Evolutionary conservation across 345 rosid species (phyloP).

Genomic region (Stellera chamaejasme): DNA sequence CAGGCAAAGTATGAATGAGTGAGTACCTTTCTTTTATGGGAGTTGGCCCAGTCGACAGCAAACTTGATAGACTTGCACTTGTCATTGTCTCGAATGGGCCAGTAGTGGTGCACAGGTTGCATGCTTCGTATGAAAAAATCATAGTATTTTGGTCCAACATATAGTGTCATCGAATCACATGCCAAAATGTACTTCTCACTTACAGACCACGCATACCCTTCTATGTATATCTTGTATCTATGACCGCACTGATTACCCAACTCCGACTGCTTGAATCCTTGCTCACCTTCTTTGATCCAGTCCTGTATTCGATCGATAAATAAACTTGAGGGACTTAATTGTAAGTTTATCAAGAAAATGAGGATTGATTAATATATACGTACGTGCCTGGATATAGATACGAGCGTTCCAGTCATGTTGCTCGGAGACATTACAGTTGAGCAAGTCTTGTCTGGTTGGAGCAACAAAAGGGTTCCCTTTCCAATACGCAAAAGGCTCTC

Average conservation of each 20-base stretch:
- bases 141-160: slow-evolving; percentile 32
- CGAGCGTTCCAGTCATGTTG: slow-evolving; percentile 79
- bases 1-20: too few relatives aligned
- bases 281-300: slow-evolving; percentile 61
- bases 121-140: slow-evolving; percentile 48
- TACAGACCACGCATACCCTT: slow-evolving; percentile 68
- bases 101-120: slow-evolving; percentile 45
- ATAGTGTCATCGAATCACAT: slow-evolving; percentile 35
- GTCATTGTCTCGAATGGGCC: slow-evolving; percentile 53
- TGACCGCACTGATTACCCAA: slow-evolving; percentile 63
- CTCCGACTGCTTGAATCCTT: slow-evolving; percentile 64
- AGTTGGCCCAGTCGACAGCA: slow-evolving; percentile 80
- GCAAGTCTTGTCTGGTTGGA: slow-evolving; percentile 45
- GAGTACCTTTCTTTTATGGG: slow-evolving; percentile 47
- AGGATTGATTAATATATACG: background rate
- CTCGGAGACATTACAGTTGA: slow-evolving; percentile 51
- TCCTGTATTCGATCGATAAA: slow-evolving; percentile 30
- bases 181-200: slow-evolving; percentile 54
- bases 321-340: background rate
- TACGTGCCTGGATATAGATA: slow-evolving; percentile 43
- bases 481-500: slow-evolving; percentile 81
- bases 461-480: slow-evolving; percentile 70
- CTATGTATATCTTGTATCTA: slow-evolving; percentile 74
- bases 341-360: background rate
- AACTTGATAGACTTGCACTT: slow-evolving; percentile 68